Base-by-base conservation (phyloP, 179 eudicot genomes). In the Pouteria campechiana region DNA sequence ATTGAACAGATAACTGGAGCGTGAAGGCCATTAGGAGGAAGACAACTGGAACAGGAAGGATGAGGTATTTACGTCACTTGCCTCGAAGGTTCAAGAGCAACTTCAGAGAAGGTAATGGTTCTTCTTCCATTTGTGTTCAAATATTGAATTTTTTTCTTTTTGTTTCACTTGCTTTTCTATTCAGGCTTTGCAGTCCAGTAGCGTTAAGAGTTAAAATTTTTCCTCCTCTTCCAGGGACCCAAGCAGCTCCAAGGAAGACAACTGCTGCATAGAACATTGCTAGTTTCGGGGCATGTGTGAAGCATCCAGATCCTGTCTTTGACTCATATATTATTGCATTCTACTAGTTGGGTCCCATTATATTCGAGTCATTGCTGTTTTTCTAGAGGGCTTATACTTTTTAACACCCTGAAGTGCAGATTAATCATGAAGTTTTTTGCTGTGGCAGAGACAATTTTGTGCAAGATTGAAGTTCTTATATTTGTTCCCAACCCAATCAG, bases 1-100 rank as follows among this genome's bases (percentile, higher is more conserved):
- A n/a, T n/a, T n/a, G n/a, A n/a, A 41, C 56, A 75, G 86, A 83
- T 52, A 87, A 87, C 63, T 87, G 96, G 96, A 87, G 96, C 66
- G 74, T 56, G 45, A 83, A 87, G 70, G 94, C 94, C 10, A 87
- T 83, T 58, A 58, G 96, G 58, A 72, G 96, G 65, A 87, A 87
- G 84, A 87, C 94, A 3, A 87, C 94, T 15, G 94, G 94, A 30
- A 87, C 94, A 2, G 96, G 96, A 7, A 81, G 90, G 11, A 87
- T 87, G 94, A 75, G 90, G 72, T 79, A 87, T 56, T 84, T 87
- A 10, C 90, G 87, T 13, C 46, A 87, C 36, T 83, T 87, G 10
- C 90, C 96, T 7, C 74, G 81, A 46, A 72, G 96, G 64, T 87
- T 87, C 76, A 87, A 83, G 87, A 76, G 71, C 37, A 74, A 70